Percentiles rank a stretch among this genome's conserved stretches.
These are phyloP conservation scores for Pistacia vera DNA, from an alignment of 345 rosid species.

Conservation along the genomic window DNA sequence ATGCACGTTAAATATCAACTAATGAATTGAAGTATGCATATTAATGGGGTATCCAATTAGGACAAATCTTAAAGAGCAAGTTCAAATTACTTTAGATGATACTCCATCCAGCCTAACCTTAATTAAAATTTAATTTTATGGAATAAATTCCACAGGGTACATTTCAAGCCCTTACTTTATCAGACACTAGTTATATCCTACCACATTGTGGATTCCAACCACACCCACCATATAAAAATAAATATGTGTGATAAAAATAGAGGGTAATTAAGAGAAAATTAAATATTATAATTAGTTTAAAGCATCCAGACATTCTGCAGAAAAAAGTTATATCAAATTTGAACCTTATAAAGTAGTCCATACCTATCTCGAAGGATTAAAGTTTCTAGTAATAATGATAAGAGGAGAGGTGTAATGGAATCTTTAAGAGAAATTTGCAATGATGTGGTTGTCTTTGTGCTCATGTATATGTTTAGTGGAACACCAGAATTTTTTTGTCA, in stretches of 20 bases:
- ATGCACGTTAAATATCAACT: no score
- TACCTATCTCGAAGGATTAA: not conserved
- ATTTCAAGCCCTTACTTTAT: conserved; percentile 30
- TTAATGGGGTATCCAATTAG: not conserved
- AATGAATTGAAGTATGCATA: no score
- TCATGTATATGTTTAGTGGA: conserved; percentile 51
- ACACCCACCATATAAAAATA: not conserved
- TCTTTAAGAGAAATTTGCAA: not conserved
- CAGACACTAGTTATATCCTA: conserved; percentile 24
- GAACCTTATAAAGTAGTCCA: not conserved
- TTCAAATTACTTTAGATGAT: conserved; percentile 1
- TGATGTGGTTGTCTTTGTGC: conserved; percentile 30
- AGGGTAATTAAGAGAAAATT: not conserved
- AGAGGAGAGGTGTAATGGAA: not conserved
- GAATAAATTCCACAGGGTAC: conserved; percentile 37
- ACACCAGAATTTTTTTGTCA: conserved; percentile 24
- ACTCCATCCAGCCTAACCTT: conserved; percentile 16
- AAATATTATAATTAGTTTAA: no score
- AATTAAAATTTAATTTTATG: not conserved
- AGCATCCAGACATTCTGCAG: no score
- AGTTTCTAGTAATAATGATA: conserved; percentile 11
- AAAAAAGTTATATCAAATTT: not conserved
- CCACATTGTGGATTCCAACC: conserved; percentile 33
- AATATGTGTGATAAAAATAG: no score
- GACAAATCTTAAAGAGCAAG: not conserved